Conservation (phyloP, 768 basidiomycete species). For the Strobilomyces confusus region DNA sequence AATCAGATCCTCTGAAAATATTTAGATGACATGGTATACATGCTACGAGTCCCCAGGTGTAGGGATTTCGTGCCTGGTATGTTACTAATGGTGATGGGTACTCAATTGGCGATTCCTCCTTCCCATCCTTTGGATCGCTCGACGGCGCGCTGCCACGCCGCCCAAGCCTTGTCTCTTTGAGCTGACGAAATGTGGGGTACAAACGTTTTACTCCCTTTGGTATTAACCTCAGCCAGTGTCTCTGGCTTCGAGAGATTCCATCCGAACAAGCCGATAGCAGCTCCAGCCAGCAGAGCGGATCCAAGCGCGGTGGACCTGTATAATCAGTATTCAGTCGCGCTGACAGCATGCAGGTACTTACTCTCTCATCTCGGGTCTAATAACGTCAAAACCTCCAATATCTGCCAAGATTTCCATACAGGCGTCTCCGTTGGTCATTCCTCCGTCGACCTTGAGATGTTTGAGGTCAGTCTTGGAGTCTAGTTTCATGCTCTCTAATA, state of each 20-base stretch:
- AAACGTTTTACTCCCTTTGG: constrained; percentile 73
- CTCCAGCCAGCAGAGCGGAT: constrained; percentile 88
- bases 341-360: constrained; percentile 36
- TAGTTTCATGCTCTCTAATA: constrained; percentile 91
- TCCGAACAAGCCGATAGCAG: constrained; percentile 82
- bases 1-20: constrained; percentile 79
- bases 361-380: constrained; percentile 97
- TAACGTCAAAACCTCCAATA: constrained; percentile 86
- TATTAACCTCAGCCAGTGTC: constrained; percentile 83
- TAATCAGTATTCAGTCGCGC: background rate
- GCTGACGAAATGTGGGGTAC: constrained; percentile 48
- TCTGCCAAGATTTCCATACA: constrained; percentile 87
- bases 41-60: background rate
- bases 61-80: background rate
- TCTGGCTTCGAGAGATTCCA: constrained; percentile 87
- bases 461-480: constrained; percentile 80
- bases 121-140: constrained; percentile 84
- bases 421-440: constrained; percentile 92
- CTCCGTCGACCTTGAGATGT: constrained; percentile 94
- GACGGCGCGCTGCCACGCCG: constrained; percentile 86
- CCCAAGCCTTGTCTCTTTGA: constrained; percentile 63
- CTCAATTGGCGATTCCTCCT: constrained; percentile 39
- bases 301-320: constrained; percentile 90
- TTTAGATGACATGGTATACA: constrained; percentile 45
- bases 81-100: background rate